Base-by-base conservation (phyloP, 148 eudicot species). In the Camellia lanceoleosa region DNA sequence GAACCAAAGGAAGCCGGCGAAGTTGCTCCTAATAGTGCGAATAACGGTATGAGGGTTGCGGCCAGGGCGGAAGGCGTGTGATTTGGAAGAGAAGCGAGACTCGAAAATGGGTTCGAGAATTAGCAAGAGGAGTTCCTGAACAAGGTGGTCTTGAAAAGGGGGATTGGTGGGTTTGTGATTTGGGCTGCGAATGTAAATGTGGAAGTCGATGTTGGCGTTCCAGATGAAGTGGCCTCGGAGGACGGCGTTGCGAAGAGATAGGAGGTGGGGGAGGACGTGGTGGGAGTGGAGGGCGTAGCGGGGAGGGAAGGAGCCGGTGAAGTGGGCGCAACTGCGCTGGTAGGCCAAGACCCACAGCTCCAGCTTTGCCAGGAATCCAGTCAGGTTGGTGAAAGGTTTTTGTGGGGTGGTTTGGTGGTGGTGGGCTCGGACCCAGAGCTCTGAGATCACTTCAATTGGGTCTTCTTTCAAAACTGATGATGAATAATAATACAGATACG, bases 1-100 rank as follows among this genome's bases (percentile, higher is more conserved):
- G 74, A 91, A 90, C 99, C 99, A 96, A 74, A 96, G 84, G 66
- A 92, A 96, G 42, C 98, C 97, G 41, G 92, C 95, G 77, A 96
- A 96, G 74, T 90, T 90, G 86, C 98, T 92, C 83, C 99, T 83
- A 71, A 96, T 89, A 16, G 95, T 91, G 87, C 99, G 83, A 75
- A 96, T 91, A 49, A 87, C 99, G 10, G 99, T 91, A 85, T 96
- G 99, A 1, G 98, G 89, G 82, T 83, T 91, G 71, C 99, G 79
- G 4, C 95, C 92, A 4, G 94, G 95, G 3, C 99, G 85, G 84
- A 93, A 96, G n/a, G 85, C 99, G 56, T 96, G 98, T 0, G 97
- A 91, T 52, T 91, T 92, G 0, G 86, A 41, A 14, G 98, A 92
- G 83, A 96, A 93, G 76, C 89, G 81, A 0, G 97, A 76, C 90